Percentiles rank a stretch among this genome's conserved stretches.
phyloP scores from a whole-genome alignment of 352 stramenopile genomes.

The Globisporangium paroecandrum region DNA sequence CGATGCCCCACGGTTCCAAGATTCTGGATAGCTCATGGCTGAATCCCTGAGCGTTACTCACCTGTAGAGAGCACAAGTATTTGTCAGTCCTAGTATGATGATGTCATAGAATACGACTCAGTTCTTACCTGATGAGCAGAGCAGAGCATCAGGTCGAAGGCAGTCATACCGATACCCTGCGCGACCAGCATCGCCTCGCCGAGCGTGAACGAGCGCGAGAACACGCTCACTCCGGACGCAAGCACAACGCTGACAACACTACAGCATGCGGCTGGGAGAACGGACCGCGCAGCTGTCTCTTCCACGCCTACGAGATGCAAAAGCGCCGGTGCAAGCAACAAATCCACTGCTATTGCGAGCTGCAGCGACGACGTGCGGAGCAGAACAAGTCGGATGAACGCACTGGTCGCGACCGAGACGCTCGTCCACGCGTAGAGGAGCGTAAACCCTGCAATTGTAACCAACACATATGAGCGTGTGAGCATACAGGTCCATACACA shows the following conservation, averaged over 20 bases:
- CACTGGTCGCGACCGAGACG: constrained; percentile 42
- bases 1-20: constrained; percentile 25
- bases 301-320: constrained; percentile 20
- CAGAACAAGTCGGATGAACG: constrained; percentile 40
- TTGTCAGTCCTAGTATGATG: background rate
- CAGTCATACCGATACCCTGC: constrained; percentile 48
- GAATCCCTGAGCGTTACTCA: background rate
- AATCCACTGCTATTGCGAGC: constrained; percentile 39
- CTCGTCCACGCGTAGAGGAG: constrained; percentile 60
- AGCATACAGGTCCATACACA: background rate
- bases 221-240: constrained; percentile 31
- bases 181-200: constrained; percentile 67
- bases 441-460: constrained; percentile 25
- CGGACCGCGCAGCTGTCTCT: constrained; percentile 21
- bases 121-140: constrained; percentile 36
- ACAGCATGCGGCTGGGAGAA: constrained; percentile 36
- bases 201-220: constrained; percentile 69
- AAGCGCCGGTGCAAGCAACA: constrained; percentile 29
- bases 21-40: constrained; percentile 5
- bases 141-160: constrained; percentile 50
- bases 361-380: constrained; percentile 34
- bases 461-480: background rate
- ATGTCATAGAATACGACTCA: background rate
- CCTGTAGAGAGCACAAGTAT: background rate
- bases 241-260: constrained; percentile 35